Evolutionary conservation across 2,329 filamentous ascomycete genomes (phyloP).

Genomic region (Aspergillus latus): DNA sequence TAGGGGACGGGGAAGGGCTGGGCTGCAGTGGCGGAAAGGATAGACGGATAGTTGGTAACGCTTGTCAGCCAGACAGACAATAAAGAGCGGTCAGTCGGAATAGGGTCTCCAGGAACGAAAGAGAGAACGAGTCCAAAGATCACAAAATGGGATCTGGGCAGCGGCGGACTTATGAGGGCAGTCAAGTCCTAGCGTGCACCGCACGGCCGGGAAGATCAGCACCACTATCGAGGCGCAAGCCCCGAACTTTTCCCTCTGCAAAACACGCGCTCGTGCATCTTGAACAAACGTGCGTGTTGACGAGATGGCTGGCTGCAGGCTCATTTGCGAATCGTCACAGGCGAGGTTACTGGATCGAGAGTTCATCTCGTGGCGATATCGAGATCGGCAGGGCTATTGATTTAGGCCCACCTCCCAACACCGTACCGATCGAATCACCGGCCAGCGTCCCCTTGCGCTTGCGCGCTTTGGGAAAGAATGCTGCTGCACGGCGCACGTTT

Average conservation of each 20-base stretch:
- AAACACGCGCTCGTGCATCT: too few species aligned
- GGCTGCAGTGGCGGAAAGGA: not conserved
- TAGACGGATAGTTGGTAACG: too few species aligned
- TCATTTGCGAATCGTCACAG: too few species aligned
- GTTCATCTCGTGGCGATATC: not conserved
- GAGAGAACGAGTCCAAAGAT: constrained; percentile 2
- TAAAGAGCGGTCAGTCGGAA: not conserved
- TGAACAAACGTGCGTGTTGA: too few species aligned
- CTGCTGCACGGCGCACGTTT: too few species aligned
- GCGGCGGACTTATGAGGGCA: not conserved
- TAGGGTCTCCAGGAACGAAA: not conserved
- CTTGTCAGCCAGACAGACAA: too few species aligned
- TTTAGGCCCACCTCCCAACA: too few species aligned
- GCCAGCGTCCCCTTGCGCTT: too few species aligned
- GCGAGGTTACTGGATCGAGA: not conserved
- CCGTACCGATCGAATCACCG: too few species aligned
- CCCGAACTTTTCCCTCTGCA: too few species aligned
- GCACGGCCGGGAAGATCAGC: not conserved
- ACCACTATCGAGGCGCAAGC: not conserved
- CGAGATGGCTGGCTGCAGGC: too few species aligned
- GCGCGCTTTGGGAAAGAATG: too few species aligned
- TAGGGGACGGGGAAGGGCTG: not conserved
- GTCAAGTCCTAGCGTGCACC: not conserved
- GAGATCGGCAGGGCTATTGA: constrained; percentile 10
- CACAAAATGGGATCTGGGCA: not conserved